Percentiles rank a stretch among this genome's conserved stretches.
Evolutionary conservation across 768 basidiomycete genomes (phyloP).

Genomic region (Agrocybe praecox): DNA sequence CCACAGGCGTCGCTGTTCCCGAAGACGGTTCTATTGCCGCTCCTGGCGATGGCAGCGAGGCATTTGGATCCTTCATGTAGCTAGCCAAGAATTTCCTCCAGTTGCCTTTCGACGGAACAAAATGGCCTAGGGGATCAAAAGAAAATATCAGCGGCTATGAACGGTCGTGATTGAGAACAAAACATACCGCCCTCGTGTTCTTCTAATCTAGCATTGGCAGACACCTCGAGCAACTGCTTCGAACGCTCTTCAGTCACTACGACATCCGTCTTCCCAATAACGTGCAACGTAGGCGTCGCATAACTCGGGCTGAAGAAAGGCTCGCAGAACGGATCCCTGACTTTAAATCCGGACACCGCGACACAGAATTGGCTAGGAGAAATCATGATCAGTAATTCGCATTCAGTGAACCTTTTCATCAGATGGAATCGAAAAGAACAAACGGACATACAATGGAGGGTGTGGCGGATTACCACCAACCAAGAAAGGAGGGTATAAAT

Average conservation of each 20-base stretch:
- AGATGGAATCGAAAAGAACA: neutral
- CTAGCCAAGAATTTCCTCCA: constrained; percentile 78
- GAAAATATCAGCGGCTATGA: neutral
- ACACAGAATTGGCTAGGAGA: constrained; percentile 67
- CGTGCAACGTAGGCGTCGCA: constrained; percentile 75
- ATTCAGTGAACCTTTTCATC: too few species aligned
- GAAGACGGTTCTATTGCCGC: constrained; percentile 12
- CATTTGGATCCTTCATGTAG: constrained; percentile 59
- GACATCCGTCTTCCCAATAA: constrained; percentile 77
- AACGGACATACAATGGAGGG: constrained; percentile 65
- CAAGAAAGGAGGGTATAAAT: constrained; percentile 58
- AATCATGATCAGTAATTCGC: too few species aligned
- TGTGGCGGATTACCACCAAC: constrained; percentile 67
- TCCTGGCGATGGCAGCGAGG: constrained; percentile 47
- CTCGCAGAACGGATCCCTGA: constrained; percentile 47
- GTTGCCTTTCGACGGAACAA: constrained; percentile 74
- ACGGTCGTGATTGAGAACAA: neutral
- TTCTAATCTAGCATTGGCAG: constrained; percentile 64
- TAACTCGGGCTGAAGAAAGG: constrained; percentile 53
- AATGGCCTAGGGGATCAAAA: constrained; percentile 59
- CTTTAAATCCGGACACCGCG: constrained; percentile 73
- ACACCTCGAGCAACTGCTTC: constrained; percentile 53
- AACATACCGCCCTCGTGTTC: constrained; percentile 79
- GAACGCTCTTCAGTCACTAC: constrained; percentile 75
- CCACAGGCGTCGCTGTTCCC: constrained; percentile 49